Evolutionary conservation across 2,329 filamentous ascomycete species (phyloP), one percentile per base, ranked within the genome.

Genomic region (Falciphora oryzae): DNA sequence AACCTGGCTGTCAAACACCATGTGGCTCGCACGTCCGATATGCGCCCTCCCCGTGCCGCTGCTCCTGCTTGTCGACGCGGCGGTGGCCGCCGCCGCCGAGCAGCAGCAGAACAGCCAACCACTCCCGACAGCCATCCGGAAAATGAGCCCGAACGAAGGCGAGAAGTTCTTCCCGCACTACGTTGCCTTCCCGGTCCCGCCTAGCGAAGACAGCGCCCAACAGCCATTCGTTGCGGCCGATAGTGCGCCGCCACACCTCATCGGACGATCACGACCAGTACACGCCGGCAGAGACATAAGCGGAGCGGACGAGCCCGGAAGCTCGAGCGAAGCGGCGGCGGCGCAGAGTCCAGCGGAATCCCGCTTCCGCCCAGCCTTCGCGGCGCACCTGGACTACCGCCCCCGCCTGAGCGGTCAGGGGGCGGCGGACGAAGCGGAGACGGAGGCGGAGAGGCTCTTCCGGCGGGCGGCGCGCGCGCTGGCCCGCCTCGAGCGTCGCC

Each of bases 101-200:
- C 70, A 65, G 65, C 69, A 60, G 56, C 70, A 66, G 60, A 64
- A 59, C 64, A 66, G 35, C 67, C 58, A 60, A 31, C 28, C 27
- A 66, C 25, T 76, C 7, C 89, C 89, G 0, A 82, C 84, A 1
- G 90, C 85, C 0, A 81, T 93, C 64, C 85, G 84, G 72, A 93
- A 93, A 73, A 91, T 93, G 85, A 81, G 85, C 60, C 80, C 81
- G 6, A 87, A 92, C 71, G 83, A 86, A 62, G 85, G 85, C 66
- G 89, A 91, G 73, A 95, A 92, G 81, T 89, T 94, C 72, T 85
- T 88, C 69, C 78, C 88, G 65, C 83, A 90, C 59, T 89, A 92
- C 73, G 88, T 81, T 68, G 81, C 79, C 68, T 85, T 85, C 69
- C 72, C 62, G 27, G 14, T n/a, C n/a, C n/a, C 14, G 22, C 44